Evolutionary conservation across 2,329 filamentous ascomycete species (phyloP), one percentile per base, ranked within the genome.

Genomic region (Nectriaceae sp.): DNA sequence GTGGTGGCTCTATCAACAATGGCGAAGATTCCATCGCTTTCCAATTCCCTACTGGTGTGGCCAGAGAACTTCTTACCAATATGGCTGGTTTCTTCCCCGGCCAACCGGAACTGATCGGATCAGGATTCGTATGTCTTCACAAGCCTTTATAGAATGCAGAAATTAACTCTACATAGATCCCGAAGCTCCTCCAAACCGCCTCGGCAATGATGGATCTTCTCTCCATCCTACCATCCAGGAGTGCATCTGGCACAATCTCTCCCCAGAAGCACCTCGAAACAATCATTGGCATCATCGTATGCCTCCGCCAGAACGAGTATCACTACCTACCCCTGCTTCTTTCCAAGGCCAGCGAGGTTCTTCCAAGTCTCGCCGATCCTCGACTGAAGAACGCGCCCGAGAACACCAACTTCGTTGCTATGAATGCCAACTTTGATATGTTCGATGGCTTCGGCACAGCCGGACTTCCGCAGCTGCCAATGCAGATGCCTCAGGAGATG

Each of bases 121-220:
- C 89, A 33, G 87, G 87, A 21, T 67, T 95, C 68, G 87, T 89
- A 72, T 67, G 83, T 74, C 20, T 5, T 15, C 11, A 20, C 16
- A 4, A 26, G 19, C 13, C 8, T 3, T 33, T 15, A 2, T 19
- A 6, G 24, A 29, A 29, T 6, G 24, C 24, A 29, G 24, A 6
- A n/a, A 6, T 13, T 29, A 29, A 29, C 24, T 6, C 24, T 29
- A 29, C 13, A 0, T 57, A 86, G 82, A 83, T 94, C 51, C 89
- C 92, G 64, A 93, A 93, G 65, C 72, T 96, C 11, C 82, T 94
- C 59, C 87, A 92, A 56, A 81, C 92, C 29, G 84, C 88, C 11
- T 87, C 81, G 65, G 84, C 85, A 15, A 75, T 94, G 52, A 86
- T 80, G 6, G 88, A 93, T 54, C 84, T 89, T 29, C 82, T 96